Evolutionary conservation across 78 protist genomes (phyloP).

Genomic region (Acrasis kona): DNA sequence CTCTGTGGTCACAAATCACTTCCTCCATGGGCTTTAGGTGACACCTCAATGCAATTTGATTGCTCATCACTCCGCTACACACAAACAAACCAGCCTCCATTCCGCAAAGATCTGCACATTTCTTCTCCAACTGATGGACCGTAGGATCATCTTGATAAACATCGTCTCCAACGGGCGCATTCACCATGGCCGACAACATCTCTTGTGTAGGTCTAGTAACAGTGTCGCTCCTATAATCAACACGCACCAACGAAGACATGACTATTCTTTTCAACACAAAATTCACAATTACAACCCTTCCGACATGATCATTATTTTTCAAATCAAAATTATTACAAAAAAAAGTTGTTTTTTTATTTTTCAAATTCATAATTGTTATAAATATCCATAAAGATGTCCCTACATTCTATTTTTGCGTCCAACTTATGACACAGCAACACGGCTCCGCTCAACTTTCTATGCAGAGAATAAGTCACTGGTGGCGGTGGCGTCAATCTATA

Average conservation of each 20-base stretch:
- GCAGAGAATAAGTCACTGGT: conserved; percentile 73
- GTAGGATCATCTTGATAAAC: conserved; percentile 46
- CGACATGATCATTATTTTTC: no score
- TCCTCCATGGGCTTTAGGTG: conserved; percentile 1
- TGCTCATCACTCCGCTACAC: conserved; percentile 45
- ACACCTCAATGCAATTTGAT: conserved; percentile 11
- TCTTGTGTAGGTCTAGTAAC: conserved; percentile 21
- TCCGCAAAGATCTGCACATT: conserved; percentile 12
- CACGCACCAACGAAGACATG: no score
- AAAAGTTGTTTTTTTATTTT: no score
- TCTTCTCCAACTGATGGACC: conserved; percentile 10
- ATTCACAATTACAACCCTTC: no score
- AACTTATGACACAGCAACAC: conserved; percentile 58
- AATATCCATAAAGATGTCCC: conserved; percentile 19
- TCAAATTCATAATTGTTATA: no score
- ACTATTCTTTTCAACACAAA: no score
- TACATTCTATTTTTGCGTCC: conserved; percentile 38
- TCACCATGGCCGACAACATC: conserved; percentile 15
- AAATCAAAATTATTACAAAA: no score
- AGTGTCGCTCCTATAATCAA: conserved; percentile 24
- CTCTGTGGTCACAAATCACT: neutral
- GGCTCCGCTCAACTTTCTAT: conserved; percentile 72
- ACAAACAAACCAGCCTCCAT: conserved; percentile 43
- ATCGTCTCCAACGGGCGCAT: conserved; percentile 55
- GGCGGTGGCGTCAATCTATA: conserved; percentile 70